phyloP scores from a whole-genome alignment of 305 asterid genomes.

The Fraxinus xanthoxyloides region DNA sequence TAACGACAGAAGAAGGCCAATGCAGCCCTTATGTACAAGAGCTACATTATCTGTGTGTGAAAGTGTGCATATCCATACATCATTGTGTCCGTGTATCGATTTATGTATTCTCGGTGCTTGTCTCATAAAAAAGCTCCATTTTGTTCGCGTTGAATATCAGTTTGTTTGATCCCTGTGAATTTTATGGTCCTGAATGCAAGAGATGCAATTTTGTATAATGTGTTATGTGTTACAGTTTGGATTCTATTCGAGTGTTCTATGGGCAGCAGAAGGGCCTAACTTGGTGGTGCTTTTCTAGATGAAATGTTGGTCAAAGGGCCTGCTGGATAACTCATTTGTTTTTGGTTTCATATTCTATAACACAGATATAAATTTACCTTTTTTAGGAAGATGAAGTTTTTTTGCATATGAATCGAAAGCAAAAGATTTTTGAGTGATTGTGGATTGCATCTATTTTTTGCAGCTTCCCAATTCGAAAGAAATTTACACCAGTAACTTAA shows the following conservation, averaged over 20 bases:
- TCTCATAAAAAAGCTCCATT: constrained; percentile 8
- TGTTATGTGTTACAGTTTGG: not conserved
- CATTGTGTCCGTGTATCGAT: not conserved
- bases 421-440: not conserved
- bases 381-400: not conserved
- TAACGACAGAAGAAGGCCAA: constrained; percentile 54
- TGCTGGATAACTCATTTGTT: constrained; percentile 7
- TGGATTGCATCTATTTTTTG: not conserved
- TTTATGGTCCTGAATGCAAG: constrained; percentile 17
- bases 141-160: constrained; percentile 1
- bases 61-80: constrained; percentile 18
- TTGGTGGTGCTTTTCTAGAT: not conserved
- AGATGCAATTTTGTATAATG: not conserved
- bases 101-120: constrained; percentile 1
- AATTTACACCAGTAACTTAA: too few relatives aligned
- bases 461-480: not conserved
- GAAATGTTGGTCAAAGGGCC: not conserved
- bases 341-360: not conserved
- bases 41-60: constrained; percentile 2
- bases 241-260: not conserved
- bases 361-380: not conserved
- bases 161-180: constrained; percentile 9
- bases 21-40: constrained; percentile 29
- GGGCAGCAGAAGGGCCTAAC: constrained; percentile 1
- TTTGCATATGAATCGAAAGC: not conserved